Conservation (phyloP, 768 basidiomycete genomes). For the Mycena rebaudengoi region DNA sequence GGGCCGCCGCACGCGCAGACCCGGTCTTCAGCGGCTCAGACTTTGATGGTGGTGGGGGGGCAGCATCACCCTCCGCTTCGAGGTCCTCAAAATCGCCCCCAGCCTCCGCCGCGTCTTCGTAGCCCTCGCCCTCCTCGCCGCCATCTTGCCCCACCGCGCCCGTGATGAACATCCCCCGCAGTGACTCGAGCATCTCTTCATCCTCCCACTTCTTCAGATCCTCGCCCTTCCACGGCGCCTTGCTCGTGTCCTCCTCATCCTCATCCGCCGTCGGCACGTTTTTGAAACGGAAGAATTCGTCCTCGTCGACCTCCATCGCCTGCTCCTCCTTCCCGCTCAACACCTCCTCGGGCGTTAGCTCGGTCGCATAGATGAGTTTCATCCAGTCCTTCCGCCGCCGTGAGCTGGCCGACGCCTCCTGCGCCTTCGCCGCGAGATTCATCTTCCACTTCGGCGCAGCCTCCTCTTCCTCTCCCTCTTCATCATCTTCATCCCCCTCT, state of each 20-base stretch:
- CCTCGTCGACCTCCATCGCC: slow-evolving; percentile 45
- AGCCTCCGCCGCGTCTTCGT: slow-evolving; percentile 50
- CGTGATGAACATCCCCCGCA: slow-evolving; percentile 91
- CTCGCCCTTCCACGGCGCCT: slow-evolving; percentile 60
- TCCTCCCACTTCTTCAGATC: slow-evolving; percentile 82
- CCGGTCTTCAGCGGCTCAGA: slow-evolving; percentile 35
- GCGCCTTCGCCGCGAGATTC: slow-evolving; percentile 63
- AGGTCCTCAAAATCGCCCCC: slow-evolving; percentile 54
- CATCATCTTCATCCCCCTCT: slow-evolving; percentile 55
- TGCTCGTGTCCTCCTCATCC: slow-evolving; percentile 75
- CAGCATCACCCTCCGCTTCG: slow-evolving; percentile 42
- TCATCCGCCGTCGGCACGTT: slow-evolving; percentile 42
- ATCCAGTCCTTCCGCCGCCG: slow-evolving; percentile 77
- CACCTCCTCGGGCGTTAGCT: slow-evolving; percentile 76
- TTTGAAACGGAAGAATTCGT: slow-evolving; percentile 80
- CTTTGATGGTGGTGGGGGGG: slow-evolving; percentile 21
- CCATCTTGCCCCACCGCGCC: slow-evolving; percentile 56
- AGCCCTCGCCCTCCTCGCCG: slow-evolving; percentile 45
- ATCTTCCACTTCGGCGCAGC: slow-evolving; percentile 78
- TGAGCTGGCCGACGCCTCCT: slow-evolving; percentile 51
- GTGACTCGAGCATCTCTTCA: slow-evolving; percentile 84
- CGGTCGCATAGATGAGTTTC: slow-evolving; percentile 80
- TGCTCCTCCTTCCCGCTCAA: slow-evolving; percentile 48
- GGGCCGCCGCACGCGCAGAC: slow-evolving; percentile 54
- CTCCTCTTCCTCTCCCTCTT: slow-evolving; percentile 48